Evolutionary conservation across 108 stramenopile genomes (phyloP).

Genomic region (Cyclotella cryptica): DNA sequence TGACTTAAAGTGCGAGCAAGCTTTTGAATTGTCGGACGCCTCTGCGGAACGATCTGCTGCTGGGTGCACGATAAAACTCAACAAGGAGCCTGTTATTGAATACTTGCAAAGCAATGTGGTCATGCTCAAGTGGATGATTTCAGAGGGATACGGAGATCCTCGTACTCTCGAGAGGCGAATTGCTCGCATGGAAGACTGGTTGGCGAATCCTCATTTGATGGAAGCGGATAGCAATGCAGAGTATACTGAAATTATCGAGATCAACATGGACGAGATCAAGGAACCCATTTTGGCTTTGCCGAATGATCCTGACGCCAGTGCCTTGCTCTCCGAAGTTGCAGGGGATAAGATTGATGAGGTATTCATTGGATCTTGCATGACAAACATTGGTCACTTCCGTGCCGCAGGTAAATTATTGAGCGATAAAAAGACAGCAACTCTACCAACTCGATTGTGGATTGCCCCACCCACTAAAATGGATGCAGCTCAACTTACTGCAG

Average conservation of each 20-base stretch:
- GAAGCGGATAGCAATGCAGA: slow-evolving; percentile 91
- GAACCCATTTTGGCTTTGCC: slow-evolving; percentile 95
- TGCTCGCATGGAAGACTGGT: slow-evolving; percentile 95
- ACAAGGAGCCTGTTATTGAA: slow-evolving; percentile 95
- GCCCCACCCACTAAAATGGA: slow-evolving; percentile 98
- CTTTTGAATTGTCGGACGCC: slow-evolving; percentile 94
- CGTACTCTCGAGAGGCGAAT: slow-evolving; percentile 94
- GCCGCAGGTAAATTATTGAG: slow-evolving; percentile 94
- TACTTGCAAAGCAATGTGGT: slow-evolving; percentile 93
- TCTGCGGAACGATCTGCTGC: slow-evolving; percentile 95
- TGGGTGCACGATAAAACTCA: slow-evolving; percentile 94
- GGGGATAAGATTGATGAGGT: slow-evolving; percentile 95
- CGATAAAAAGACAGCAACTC: slow-evolving; percentile 62
- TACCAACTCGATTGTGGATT: slow-evolving; percentile 94
- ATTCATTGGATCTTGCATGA: slow-evolving; percentile 97
- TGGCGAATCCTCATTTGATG: slow-evolving; percentile 87
- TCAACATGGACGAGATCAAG: slow-evolving; percentile 92
- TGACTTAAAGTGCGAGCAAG: slow-evolving; percentile 95
- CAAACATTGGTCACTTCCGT: slow-evolving; percentile 97
- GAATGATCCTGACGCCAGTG: slow-evolving; percentile 96
- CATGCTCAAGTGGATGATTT: slow-evolving; percentile 98
- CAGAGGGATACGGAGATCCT: slow-evolving; percentile 94
- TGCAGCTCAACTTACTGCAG: slow-evolving; percentile 93
- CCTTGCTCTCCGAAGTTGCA: slow-evolving; percentile 83
- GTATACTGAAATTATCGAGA: slow-evolving; percentile 93